Base-by-base conservation (phyloP, 2,329 filamentous ascomycete species). In the Calcarisporium arbuscula region DNA sequence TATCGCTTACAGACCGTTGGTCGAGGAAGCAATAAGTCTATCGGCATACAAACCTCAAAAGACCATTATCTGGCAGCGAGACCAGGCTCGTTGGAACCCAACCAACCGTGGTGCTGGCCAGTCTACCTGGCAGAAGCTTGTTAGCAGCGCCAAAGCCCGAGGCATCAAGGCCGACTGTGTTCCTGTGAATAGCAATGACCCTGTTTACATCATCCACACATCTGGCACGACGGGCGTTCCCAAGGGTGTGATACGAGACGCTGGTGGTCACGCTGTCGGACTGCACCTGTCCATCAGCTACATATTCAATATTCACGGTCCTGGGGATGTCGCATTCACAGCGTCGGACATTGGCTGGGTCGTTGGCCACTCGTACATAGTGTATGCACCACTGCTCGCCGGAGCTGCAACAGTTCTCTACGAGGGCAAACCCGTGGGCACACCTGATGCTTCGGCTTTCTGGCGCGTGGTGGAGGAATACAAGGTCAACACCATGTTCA, bases 361-460 rank as follows among this genome's bases (percentile, higher is more conserved):
- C 6, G 60, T 63, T 8, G 60, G 60, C 12, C 60, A 88, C 53
- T 83, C 79, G 6, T 95, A 92, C 54, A 95, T 95, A 43, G 67
- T 95, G 10, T 95, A 95, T 52, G 89, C 78, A 5, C 89, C 89
- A 10, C 73, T 96, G 6, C 73, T 95, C 2, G 77, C 82, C 1
- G 89, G 89, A 5, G 88, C 89, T 3, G 81, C 88, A 2, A 94
- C 87, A 0, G 76, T 95, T 2, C 67, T 95, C 0, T 95, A 88
- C 56, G 89, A 95, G 61, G 90, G 89, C n/a, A 95, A 95, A 47
- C 89, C 89, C 0, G 70, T 95, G 10, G 88, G 88, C 5, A 95
- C 88, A 0, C 89, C 89, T 0, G 80, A 95, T 48, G 84, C 87
- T 1, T 82, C 85, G 6, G 82, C 83, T 0, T 92, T 95, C 55